Evolutionary conservation across 2,329 filamentous ascomycete species (phyloP), one percentile per base, ranked within the genome.

Genomic region (Cladosporium sphaerospermum): DNA sequence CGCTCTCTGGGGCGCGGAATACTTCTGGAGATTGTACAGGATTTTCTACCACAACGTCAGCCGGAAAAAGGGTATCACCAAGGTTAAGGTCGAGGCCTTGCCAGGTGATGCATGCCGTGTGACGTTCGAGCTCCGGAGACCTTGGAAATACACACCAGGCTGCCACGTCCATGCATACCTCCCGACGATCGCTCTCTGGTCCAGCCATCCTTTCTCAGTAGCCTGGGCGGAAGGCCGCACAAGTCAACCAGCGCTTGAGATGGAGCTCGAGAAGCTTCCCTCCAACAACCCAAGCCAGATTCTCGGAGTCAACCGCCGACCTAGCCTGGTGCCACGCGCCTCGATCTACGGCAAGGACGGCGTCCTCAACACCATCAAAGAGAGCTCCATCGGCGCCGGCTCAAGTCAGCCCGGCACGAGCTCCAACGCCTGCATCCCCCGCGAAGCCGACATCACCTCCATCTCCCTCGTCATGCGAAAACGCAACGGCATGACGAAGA

Each of bases 1-100:
- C 59, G 65, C 79, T n/a, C 72, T 96, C 39, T 99, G 91, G 91
- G 78, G 79, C 36, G 71, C 77, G 6, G 92, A 96, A 63, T 76
- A 76, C 55, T 56, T 71, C 31, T 68, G 69, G 59, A 75, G 81
- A 33, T 61, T 78, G 16, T 54, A 67, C 23, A 74, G 77, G 19
- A 73, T 83, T 28, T 28, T 74, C 40, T 78, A 78, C 64, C 74
- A 80, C 67, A 83, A 82, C 61, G 61, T 78, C 56, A 78, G 75
- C 39, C 65, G 74, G 42, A 71, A 70, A 56, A 64, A 70, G 23
- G 75, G 76, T 31, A 62, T 72, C 52, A 81, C 79, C 2, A 73
- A 69, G 47, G 74, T 82, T 55, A 74, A 73, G 28, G 75, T 84
- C 44, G 75, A 83, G 61, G 82, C 81, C 48, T 72, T 84, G 45